A percentile compares a stretch with the other conserved stretches of the same genome.
These are phyloP conservation scores for Citeromyces nyonsensis DNA, from an alignment of 805 yeast genomes.

Conservation along the genomic window DNA sequence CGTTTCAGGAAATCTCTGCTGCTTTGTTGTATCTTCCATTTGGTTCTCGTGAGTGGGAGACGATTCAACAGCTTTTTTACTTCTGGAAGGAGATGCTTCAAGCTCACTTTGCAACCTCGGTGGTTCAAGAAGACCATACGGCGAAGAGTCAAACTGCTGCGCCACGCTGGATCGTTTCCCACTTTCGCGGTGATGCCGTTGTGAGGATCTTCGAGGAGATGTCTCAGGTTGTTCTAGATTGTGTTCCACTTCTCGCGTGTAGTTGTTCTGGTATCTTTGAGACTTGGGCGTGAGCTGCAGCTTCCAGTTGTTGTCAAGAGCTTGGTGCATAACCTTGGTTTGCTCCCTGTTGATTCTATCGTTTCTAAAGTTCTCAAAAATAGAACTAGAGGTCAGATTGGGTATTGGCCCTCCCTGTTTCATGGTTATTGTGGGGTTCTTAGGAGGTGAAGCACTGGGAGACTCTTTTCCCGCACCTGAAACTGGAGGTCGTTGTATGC, in stretches of 20 bases:
- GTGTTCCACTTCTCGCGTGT: constrained; percentile 2
- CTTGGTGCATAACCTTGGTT: constrained; percentile 9
- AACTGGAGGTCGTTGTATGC: constrained; percentile 6
- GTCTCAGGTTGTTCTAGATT: too few relatives aligned
- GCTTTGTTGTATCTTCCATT: neutral
- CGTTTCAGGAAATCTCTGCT: constrained; percentile 24
- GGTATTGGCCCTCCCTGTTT: constrained; percentile 2
- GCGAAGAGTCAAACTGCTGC: constrained; percentile 3
- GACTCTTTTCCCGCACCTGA: constrained; percentile 4
- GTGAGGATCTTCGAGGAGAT: too few relatives aligned
- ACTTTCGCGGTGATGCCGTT: too few relatives aligned
- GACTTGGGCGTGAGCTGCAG: constrained; percentile 15
- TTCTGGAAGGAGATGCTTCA: too few relatives aligned
- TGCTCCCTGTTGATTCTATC: constrained; percentile 3
- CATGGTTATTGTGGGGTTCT: neutral
- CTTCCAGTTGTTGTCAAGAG: constrained; percentile 16
- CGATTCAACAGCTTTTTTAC: too few relatives aligned
- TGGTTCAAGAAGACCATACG: constrained; percentile 2
- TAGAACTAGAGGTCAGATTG: constrained; percentile 7
- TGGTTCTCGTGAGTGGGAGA: too few relatives aligned
- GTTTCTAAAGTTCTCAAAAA: constrained; percentile 7
- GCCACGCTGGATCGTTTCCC: constrained; percentile 1
- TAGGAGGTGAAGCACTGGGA: constrained; percentile 1
- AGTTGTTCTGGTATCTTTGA: constrained; percentile 1
- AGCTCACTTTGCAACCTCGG: constrained; percentile 1